Conservation (phyloP, 148 eudicot species). For the Euryodendron excelsum region DNA sequence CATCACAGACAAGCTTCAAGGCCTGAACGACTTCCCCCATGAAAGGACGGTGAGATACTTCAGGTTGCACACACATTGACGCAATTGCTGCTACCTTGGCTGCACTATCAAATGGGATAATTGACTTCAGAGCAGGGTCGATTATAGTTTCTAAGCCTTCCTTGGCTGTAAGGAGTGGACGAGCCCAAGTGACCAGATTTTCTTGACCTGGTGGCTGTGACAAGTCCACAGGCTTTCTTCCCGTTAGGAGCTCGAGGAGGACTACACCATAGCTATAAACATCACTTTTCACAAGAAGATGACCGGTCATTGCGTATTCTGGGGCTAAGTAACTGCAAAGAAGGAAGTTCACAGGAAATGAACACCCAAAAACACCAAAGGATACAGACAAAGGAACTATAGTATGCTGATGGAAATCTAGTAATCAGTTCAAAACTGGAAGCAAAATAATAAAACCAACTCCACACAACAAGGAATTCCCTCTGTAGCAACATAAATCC, state of each 20-base stretch:
- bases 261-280: slow-evolving; percentile 99
- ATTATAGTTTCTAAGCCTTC: slow-evolving; percentile 55
- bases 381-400: neutral
- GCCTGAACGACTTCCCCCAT: slow-evolving; percentile 99
- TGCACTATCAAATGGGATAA: slow-evolving; percentile 45
- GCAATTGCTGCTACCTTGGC: slow-evolving; percentile 83
- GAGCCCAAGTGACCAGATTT: slow-evolving; percentile 87
- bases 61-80: slow-evolving; percentile 96
- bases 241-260: slow-evolving; percentile 92
- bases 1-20: slow-evolving; percentile 75
- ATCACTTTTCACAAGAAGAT: slow-evolving; percentile 89
- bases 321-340: slow-evolving; percentile 80
- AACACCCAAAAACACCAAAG: neutral
- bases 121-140: slow-evolving; percentile 47
- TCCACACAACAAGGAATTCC: neutral
- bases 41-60: slow-evolving; percentile 87
- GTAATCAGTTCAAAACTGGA: neutral
- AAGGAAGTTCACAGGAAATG: neutral
- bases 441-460: neutral
- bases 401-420: neutral
- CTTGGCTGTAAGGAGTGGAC: slow-evolving; percentile 63
- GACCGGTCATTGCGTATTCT: slow-evolving; percentile 96
- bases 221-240: slow-evolving; percentile 89
- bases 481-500: neutral
- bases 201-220: slow-evolving; percentile 90